Base-by-base conservation (phyloP, 257 asterid species). In the Galeopsis tetrahit region DNA sequence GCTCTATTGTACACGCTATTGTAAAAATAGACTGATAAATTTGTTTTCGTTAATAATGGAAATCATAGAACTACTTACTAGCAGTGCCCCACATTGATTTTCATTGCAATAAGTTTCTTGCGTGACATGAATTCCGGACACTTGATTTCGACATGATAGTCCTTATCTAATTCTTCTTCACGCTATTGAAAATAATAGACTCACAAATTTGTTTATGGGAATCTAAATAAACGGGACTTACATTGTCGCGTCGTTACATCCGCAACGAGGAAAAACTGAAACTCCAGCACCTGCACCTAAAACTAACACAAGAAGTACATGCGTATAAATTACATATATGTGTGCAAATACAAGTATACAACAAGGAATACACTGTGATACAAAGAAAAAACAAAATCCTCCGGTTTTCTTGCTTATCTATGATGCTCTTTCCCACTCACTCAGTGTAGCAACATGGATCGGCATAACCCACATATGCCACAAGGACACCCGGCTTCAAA, bases 371-470 rank as follows among this genome's bases (percentile, higher is more conserved):
- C 33, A 52, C 33, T 52, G 10, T 7, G 70, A n/a, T 39, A 44
- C 58, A 8, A 49, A 21, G 28, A 28, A 39, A 65, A 42, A 15
- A 48, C 9, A 55, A 42, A 14, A 21, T 38, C 42, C 28, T 13
- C 49, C 4, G 7, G 17, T 63, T 38, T 48, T 44, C 10, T 51
- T 36, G 51, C 43, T 35, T 21, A 4, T 51, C 62, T 66, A 21
- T 58, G 43, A 39, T 33, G 53, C 40, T 68, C 68, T 68, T 70
- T 68, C 57, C 53, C 66, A 65, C 44, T 48, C 28, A 33, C 49
- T 40, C 35, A 69, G 34, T 56, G 13, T 40, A 7, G 5, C 14
- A 38, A 63, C 69, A 75, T 51, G 57, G 53, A 14, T 46, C 53
- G 10, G 53, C 53, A 46, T 46, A 46, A 39, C 43, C 5, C 7